Evolutionary conservation across 2,329 filamentous ascomycete species (phyloP).

Genomic region (Trichoderma arundinaceum): DNA sequence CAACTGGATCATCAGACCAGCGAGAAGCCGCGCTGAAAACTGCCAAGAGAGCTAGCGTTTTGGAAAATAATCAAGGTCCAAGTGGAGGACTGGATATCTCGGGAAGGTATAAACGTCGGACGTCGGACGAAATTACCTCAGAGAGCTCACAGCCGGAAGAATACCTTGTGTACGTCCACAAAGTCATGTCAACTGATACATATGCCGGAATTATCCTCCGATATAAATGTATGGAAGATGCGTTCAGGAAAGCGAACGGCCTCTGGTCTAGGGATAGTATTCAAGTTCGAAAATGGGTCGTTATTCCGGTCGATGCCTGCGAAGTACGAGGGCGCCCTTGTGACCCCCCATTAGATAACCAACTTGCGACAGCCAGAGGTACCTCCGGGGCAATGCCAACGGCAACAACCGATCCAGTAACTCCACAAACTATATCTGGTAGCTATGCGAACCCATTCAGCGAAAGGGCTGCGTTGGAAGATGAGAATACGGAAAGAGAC

Average conservation of each 20-base stretch:
- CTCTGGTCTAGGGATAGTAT: slow-evolving; percentile 95
- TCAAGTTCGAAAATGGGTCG: slow-evolving; percentile 78
- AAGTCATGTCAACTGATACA: slow-evolving; percentile 81
- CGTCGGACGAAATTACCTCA: slow-evolving; percentile 65
- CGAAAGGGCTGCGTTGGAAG: slow-evolving; percentile 32
- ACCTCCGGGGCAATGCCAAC: slow-evolving; percentile 55
- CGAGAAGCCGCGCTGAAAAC: slow-evolving; percentile 61
- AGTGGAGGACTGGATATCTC: slow-evolving; percentile 62
- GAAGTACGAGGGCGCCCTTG: slow-evolving; percentile 76
- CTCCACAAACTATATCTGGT: background rate
- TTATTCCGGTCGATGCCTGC: slow-evolving; percentile 89
- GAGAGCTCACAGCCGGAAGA: slow-evolving; percentile 68
- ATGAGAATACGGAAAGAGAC: slow-evolving; percentile 47
- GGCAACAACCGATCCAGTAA: slow-evolving; percentile 19
- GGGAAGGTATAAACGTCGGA: slow-evolving; percentile 67
- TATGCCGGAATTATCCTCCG: slow-evolving; percentile 89
- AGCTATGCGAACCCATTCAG: slow-evolving; percentile 25
- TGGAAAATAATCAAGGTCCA: slow-evolving; percentile 66
- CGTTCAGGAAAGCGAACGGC: slow-evolving; percentile 85
- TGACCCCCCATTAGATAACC: slow-evolving; percentile 53
- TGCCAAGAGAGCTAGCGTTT: slow-evolving; percentile 62
- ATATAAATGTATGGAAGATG: slow-evolving; percentile 84
- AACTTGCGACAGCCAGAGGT: slow-evolving; percentile 37
- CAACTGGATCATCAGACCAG: slow-evolving; percentile 58
- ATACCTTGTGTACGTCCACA: slow-evolving; percentile 88